Percentiles rank a stretch among this genome's conserved stretches.
phyloP scores from a whole-genome alignment of 23 red algal species.

The Agarophyton chilense region DNA sequence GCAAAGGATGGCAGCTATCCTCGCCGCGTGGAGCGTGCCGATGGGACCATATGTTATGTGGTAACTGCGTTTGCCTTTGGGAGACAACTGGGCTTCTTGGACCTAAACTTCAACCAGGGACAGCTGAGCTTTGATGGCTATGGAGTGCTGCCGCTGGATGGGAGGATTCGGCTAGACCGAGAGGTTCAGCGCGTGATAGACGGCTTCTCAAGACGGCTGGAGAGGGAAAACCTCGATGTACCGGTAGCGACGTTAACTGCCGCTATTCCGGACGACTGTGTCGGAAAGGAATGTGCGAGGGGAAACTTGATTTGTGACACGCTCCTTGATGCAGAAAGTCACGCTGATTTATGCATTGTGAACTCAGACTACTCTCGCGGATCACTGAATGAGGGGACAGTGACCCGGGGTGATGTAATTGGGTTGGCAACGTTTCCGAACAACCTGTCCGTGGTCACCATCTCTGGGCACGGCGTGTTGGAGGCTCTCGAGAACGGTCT shows the following conservation, averaged over 20 bases:
- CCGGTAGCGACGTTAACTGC: background rate
- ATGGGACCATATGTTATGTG: constrained; percentile 13
- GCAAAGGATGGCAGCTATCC: constrained; percentile 11
- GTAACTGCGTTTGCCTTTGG: background rate
- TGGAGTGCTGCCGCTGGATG: background rate
- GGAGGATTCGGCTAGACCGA: background rate
- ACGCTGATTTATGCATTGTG: constrained; percentile 6
- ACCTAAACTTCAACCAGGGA: background rate
- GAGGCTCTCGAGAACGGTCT: background rate
- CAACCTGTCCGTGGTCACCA: background rate
- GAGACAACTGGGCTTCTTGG: background rate
- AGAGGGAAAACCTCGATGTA: background rate
- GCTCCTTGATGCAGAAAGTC: background rate
- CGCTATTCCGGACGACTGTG: background rate
- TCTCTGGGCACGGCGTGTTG: background rate
- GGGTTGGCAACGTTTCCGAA: constrained; percentile 1
- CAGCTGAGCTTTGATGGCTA: background rate
- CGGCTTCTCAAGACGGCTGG: background rate
- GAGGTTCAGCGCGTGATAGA: background rate
- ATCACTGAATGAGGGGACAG: constrained; percentile 2
- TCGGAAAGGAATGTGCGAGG: constrained; percentile 9
- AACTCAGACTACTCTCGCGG: constrained; percentile 4
- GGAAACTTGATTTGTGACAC: constrained; percentile 35
- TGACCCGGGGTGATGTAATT: background rate
- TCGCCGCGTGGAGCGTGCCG: background rate